A percentile compares a stretch with the other conserved stretches of the same genome.
Conservation (phyloP, 2,329 filamentous ascomycete genomes). For the Monosporascus sp. region DNA sequence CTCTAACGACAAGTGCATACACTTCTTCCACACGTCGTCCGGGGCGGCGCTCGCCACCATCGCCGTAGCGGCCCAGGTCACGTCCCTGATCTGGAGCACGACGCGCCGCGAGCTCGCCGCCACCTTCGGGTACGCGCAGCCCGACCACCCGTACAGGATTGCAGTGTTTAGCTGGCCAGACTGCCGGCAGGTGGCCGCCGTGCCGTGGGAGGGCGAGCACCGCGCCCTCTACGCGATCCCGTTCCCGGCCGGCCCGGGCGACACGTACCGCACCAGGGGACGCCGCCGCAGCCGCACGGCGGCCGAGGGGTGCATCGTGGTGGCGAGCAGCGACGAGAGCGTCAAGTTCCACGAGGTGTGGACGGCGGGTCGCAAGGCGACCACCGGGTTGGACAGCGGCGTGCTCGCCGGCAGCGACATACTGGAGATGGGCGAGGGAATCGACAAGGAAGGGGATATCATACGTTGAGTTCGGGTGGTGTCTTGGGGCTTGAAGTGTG, state of each 20-base stretch:
- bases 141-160: constrained; percentile 82
- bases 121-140: constrained; percentile 89
- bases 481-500: no score
- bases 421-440: constrained; percentile 73
- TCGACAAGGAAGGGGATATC: constrained; percentile 67
- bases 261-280: constrained; percentile 45
- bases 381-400: constrained; percentile 46
- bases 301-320: constrained; percentile 78
- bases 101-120: constrained; percentile 83
- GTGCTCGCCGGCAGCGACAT: constrained; percentile 80
- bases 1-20: constrained; percentile 90
- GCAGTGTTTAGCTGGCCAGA: constrained; percentile 94
- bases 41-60: constrained; percentile 85
- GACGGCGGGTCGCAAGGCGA: constrained; percentile 57
- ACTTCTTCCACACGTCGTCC: constrained; percentile 86
- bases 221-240: constrained; percentile 82
- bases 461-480: constrained; percentile 52
- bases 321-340: constrained; percentile 85
- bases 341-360: constrained; percentile 97
- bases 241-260: constrained; percentile 56
- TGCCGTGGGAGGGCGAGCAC: constrained; percentile 76
- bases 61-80: constrained; percentile 88
- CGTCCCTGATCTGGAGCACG: constrained; percentile 83
- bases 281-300: constrained; percentile 45
- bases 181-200: constrained; percentile 76